phyloP scores from a whole-genome alignment of 2,329 filamentous ascomycete species.

The Claviceps sp. region DNA sequence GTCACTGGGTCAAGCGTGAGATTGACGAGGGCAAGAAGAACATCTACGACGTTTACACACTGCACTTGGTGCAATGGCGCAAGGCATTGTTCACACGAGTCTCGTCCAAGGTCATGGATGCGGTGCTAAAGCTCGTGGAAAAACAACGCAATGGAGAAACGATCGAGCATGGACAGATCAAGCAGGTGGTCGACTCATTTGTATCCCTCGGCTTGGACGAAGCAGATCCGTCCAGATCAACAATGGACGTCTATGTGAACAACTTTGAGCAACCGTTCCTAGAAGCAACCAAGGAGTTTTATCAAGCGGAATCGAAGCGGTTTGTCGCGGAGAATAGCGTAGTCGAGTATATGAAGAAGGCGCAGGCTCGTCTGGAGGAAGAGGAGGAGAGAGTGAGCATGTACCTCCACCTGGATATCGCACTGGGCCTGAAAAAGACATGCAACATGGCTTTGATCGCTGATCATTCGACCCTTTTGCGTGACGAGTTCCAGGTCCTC shows the following conservation, averaged over 20 bases:
- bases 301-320: slow-evolving; percentile 80
- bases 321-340: slow-evolving; percentile 96
- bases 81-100: slow-evolving; percentile 78
- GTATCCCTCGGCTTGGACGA: slow-evolving; percentile 92
- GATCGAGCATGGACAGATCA: slow-evolving; percentile 93
- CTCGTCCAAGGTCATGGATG: slow-evolving; percentile 81
- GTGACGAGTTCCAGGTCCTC: slow-evolving; percentile 90
- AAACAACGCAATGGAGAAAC: slow-evolving; percentile 96
- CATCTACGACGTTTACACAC: slow-evolving; percentile 93
- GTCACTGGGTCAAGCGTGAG: slow-evolving; percentile 97
- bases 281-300: slow-evolving; percentile 70
- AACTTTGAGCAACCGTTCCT: slow-evolving; percentile 93
- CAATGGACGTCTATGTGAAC: slow-evolving; percentile 82
- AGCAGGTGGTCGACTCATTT: slow-evolving; percentile 92
- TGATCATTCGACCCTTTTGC: slow-evolving; percentile 70
- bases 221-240: slow-evolving; percentile 82
- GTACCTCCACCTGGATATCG: slow-evolving; percentile 86
- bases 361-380: slow-evolving; percentile 74
- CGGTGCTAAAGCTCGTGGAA: slow-evolving; percentile 88
- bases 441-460: slow-evolving; percentile 85
- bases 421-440: slow-evolving; percentile 65
- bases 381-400: slow-evolving; percentile 89
- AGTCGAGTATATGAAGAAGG: slow-evolving; percentile 99
- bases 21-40: slow-evolving; percentile 98
- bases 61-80: slow-evolving; percentile 93